phyloP scores from a whole-genome alignment of 179 eudicot genomes.

The Pouteria campechiana region DNA sequence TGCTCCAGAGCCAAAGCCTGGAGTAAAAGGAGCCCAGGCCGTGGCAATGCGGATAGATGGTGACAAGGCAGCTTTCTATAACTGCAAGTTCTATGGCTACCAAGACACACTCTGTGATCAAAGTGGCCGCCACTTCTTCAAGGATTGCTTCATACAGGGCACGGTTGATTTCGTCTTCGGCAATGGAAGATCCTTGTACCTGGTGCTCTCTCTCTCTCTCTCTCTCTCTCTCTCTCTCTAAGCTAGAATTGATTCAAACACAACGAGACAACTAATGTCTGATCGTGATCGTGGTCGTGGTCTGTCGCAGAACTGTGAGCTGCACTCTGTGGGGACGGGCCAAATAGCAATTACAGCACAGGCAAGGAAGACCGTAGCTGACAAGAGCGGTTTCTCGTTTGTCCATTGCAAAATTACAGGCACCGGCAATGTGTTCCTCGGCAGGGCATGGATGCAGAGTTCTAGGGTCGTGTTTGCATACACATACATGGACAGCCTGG shows the following conservation, averaged over 20 bases:
- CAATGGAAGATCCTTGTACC: slow-evolving; percentile 93
- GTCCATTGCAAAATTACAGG: slow-evolving; percentile 78
- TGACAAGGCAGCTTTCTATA: slow-evolving; percentile 44
- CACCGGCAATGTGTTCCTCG: slow-evolving; percentile 72
- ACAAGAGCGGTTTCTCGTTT: slow-evolving; percentile 85
- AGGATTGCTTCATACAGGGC: slow-evolving; percentile 69
- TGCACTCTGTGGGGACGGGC: slow-evolving; percentile 79
- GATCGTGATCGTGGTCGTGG: too few relatives aligned
- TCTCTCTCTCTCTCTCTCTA: background rate
- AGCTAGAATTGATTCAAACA: background rate
- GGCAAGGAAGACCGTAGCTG: slow-evolving; percentile 35
- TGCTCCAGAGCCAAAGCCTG: slow-evolving; percentile 40
- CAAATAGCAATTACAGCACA: slow-evolving; percentile 94
- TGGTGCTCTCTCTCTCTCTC: slow-evolving; percentile 17
- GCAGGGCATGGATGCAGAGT: slow-evolving; percentile 90
- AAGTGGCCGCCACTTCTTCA: slow-evolving; percentile 54
- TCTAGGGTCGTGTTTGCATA: slow-evolving; percentile 78
- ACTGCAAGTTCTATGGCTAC: slow-evolving; percentile 29
- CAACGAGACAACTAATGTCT: background rate
- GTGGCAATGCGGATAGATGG: slow-evolving; percentile 45
- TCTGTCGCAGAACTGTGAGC: slow-evolving; percentile 71
- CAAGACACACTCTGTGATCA: slow-evolving; percentile 71
- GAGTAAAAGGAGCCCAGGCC: slow-evolving; percentile 31
- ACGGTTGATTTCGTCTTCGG: slow-evolving; percentile 90
- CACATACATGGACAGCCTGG: slow-evolving; percentile 74